Base-by-base conservation (phyloP, 2,329 filamentous ascomycete genomes). In the Trichophyton equinum region DNA sequence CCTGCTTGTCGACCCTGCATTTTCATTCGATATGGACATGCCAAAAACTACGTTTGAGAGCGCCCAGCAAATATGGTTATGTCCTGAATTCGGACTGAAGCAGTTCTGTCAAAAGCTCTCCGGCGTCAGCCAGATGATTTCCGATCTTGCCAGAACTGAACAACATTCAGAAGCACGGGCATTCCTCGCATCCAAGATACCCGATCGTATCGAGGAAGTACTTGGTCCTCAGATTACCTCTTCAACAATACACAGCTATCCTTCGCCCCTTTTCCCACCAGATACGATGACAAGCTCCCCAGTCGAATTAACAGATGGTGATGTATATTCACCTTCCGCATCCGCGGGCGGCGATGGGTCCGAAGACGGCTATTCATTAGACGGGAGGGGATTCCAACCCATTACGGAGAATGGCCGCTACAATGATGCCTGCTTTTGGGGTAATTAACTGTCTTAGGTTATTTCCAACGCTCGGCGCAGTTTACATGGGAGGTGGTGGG, bases 101-200 rank as follows among this genome's bases (percentile, higher is more conserved):
- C 63, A 66, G 30, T 64, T 66, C 33, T 66, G 65, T 57, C 65
- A 65, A 46, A 65, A 63, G 46, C 57, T 66, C 6, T 66, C 65
- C 4, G 65, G 65, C 11, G 40, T 66, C 13, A 62, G 61, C 49
- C 62, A 65, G 46, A 66, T 65, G 63, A 66, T 66, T 42, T 62
- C 62, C 22, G 57, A 64, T 40, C 59, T 66, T 9, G 61, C 64
- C n/a, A 47, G 61, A 55, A 64, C 64, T 4, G 60, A 63, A 7
- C 51, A 38, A 47, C 53, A 63, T 40, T 63, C 62, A 47, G 59
- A 63, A 46, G 61, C 62, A 47, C 62, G 65, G 8, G 42, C 58
- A 57, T 65, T 62, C 47, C 60, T 66, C 40, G 65, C 64, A 20
- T 44, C 57, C 22, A 65, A 66, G 38, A 66, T 66, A 44, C 58